Percentiles rank a stretch among this genome's conserved stretches.
Conservation (phyloP, 148 eudicot genomes). For the Amaranthus palmeri region DNA sequence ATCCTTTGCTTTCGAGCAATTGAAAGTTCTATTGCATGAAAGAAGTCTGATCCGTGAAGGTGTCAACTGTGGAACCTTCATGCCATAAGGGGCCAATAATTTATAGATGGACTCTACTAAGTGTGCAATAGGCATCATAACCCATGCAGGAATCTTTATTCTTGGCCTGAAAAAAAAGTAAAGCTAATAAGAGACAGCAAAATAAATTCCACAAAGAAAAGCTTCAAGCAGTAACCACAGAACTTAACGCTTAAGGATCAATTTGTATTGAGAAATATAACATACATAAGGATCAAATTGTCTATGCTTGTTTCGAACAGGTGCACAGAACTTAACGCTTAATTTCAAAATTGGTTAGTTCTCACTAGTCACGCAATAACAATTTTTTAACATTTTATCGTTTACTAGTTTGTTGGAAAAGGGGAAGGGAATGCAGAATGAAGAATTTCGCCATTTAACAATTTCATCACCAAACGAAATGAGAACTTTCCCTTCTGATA, state of each 20-base stretch:
- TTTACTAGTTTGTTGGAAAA: not conserved
- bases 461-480: too few species aligned
- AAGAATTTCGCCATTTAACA: too few species aligned
- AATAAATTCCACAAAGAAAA: conserved; percentile 9
- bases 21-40: conserved; percentile 73
- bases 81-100: conserved; percentile 79
- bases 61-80: conserved; percentile 97
- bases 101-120: conserved; percentile 70
- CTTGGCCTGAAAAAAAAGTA: conserved; percentile 76
- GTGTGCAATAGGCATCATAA: conserved; percentile 89
- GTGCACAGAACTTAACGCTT: not conserved
- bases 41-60: conserved; percentile 92
- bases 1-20: conserved; percentile 83
- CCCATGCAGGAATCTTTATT: conserved; percentile 74
- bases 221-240: not conserved
- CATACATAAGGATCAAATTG: not conserved
- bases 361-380: not conserved
- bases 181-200: conserved; percentile 10
- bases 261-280: not conserved
- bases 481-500: too few species aligned
- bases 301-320: not conserved
- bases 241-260: not conserved
- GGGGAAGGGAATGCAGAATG: not conserved
- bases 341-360: not conserved
- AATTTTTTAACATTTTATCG: not conserved